These are phyloP conservation scores for Podila epigama DNA, from an alignment of 192 early-diverging fungal species.

Conservation along the genomic window DNA sequence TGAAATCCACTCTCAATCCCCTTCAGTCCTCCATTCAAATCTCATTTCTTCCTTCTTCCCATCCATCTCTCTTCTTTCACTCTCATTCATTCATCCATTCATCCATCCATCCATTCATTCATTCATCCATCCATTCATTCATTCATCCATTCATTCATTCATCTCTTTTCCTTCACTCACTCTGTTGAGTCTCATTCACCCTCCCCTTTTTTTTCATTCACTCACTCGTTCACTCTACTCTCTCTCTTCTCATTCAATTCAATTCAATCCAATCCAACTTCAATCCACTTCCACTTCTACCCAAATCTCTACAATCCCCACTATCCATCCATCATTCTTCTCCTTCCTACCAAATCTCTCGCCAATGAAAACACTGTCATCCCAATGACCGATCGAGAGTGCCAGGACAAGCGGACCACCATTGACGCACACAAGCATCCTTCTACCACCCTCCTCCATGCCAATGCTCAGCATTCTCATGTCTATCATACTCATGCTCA, in stretches of 20 bases:
- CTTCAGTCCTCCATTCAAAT: no score
- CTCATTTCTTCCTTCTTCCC: neutral
- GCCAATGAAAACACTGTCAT: neutral
- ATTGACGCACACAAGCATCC: no score
- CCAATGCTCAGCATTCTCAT: neutral
- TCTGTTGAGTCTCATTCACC: neutral
- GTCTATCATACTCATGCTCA: neutral
- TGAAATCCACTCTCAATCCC: no score
- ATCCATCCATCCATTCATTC: no score
- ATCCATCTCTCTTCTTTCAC: neutral
- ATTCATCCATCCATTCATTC: no score
- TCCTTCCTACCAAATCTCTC: no score
- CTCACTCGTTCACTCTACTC: neutral
- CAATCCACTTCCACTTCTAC: neutral
- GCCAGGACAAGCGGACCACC: conserved; percentile 3
- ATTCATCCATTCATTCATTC: neutral
- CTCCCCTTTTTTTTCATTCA: neutral
- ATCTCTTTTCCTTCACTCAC: neutral
- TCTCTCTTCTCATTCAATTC: neutral
- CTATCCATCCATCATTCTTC: no score
- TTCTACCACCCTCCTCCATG: no score
- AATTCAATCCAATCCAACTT: neutral
- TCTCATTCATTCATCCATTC: neutral
- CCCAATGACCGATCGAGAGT: conserved; percentile 2
- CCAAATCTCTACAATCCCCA: no score